Evolutionary conservation across 805 yeast genomes (phyloP), one percentile per base, ranked within the genome.

Genomic region (Sugiyamaella floridensis): DNA sequence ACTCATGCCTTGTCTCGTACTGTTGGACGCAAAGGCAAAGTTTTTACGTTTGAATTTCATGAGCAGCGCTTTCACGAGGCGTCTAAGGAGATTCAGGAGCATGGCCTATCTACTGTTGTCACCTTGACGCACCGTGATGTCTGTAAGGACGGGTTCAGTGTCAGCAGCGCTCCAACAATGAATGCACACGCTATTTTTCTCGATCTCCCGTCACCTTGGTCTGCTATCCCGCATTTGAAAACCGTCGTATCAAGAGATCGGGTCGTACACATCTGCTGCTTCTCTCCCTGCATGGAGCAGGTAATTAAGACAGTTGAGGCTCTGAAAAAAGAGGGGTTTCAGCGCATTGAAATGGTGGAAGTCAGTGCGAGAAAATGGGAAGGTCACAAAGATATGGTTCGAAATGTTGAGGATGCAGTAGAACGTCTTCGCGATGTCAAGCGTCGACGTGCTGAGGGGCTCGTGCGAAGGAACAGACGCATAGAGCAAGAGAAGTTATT

Each of bases 241-340:
- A 60, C 63, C 32, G 95, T 86, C 0, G 76, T 86, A 14, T 71
- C 85, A 8, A 67, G 71, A 8, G 70, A 70, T 16, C 72, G 75
- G 51, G 73, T 75, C 26, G 86, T 82, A 19, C 82, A 86, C 2
- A 77, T 93, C 50, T 93, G 99, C 70, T 93, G 99, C 69, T 93
- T 93, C 65, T 87, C 96, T 41, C 99, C 99, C 9, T 93, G 99
- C 69, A 86, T 93, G 47, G 99, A 93, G 70, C 99, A 93, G 71
- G 99, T 93, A 2, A 85, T 85, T 53, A 84, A 86, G 65, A 87
- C 98, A 0, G 81, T 92, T 11, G 84, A 80, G 58, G 84, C 86
- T 0, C 71, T 93, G 53, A 82, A 84, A 59, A 77, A 73, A 34
- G 67, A 82, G 43, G 96, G 95, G 0, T 93, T 97, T 96, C 76